These are phyloP conservation scores for Amyloporia xantha DNA, from an alignment of 768 basidiomycete genomes.

Conservation along the genomic window DNA sequence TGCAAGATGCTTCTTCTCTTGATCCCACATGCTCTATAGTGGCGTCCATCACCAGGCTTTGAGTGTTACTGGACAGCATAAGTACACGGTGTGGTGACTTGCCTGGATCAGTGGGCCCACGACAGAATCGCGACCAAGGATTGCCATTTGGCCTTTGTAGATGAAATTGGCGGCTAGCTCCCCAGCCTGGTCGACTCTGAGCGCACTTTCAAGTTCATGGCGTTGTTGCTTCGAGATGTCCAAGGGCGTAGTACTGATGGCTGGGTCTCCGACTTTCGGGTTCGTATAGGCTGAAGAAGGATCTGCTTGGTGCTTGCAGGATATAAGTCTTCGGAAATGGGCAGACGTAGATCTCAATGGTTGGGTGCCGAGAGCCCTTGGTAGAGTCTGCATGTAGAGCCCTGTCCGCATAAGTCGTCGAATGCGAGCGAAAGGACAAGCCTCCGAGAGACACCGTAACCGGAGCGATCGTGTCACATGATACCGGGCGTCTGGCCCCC, in stretches of 20 bases:
- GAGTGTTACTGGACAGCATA: neutral
- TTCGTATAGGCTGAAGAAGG: slow-evolving; percentile 48
- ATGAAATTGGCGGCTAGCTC: slow-evolving; percentile 97
- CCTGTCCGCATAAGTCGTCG: no score
- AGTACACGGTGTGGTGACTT: slow-evolving; percentile 24
- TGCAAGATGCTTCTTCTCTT: slow-evolving; percentile 84
- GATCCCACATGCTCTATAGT: slow-evolving; percentile 93
- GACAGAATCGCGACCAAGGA: slow-evolving; percentile 54
- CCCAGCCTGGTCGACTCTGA: slow-evolving; percentile 93
- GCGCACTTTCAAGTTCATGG: slow-evolving; percentile 49
- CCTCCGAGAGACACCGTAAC: no score
- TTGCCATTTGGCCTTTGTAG: slow-evolving; percentile 78
- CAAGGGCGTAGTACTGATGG: slow-evolving; percentile 48
- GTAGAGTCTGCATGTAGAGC: no score
- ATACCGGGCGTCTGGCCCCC: no score
- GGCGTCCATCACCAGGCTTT: neutral
- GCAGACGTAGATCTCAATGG: no score
- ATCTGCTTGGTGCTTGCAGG: no score
- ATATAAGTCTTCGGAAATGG: no score
- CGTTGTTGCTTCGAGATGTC: slow-evolving; percentile 45
- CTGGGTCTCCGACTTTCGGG: slow-evolving; percentile 29
- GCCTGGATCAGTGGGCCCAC: slow-evolving; percentile 72
- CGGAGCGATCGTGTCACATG: no score
- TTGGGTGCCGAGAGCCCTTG: no score
- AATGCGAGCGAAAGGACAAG: no score